Evolutionary conservation across 1,284 basidiomycete species (phyloP), one percentile per base, ranked within the genome.

Genomic region (Wallemia mellicola): DNA sequence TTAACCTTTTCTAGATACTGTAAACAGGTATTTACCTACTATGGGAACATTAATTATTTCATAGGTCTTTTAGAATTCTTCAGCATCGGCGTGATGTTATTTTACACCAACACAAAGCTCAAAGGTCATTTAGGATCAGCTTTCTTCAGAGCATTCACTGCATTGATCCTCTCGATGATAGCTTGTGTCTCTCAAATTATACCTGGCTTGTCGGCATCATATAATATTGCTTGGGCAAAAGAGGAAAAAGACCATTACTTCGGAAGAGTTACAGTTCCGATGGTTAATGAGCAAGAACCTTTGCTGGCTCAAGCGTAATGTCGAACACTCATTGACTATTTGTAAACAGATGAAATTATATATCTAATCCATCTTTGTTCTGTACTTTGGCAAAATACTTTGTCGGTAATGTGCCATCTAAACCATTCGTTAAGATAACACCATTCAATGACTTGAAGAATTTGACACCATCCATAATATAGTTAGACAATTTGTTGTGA

Each of bases 391-490:
- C 64, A 67, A 88, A 88, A 66, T 77, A 83, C 22, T 73, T 66
- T 0, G 77, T 73, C 0, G 70, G 64, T 5, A 86, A 65, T 63
- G 77, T 72, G 0, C 82, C 82, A 1, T 68, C 66, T 26, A 71
- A 71, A 60, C 88, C 88, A 60, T 77, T 76, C 0, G 83, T 85
- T 3, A 92, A 75, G 19, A 92, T 76, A 5, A 91, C 87, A 1
- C 84, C 85, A 63, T 91, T 92, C 1, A 76, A 72, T 0, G 86
- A 89, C 1, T 85, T 69, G 65, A 74, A 77, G 64, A 92, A 84
- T 58, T 75, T 72, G 65, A 87, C 73, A 0, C 82, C 83, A 9
- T 77, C 78, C 58, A 75, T n/a, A 57, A 5, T 11, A 5, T 11
- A 48, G n/a, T 11, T 7, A 11, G n/a, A 3, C 30, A 32, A 19